Percentiles rank a stretch among this genome's conserved stretches.
Evolutionary conservation across 2,329 filamentous ascomycete genomes (phyloP).

Genomic region (Aphanocladium album): DNA sequence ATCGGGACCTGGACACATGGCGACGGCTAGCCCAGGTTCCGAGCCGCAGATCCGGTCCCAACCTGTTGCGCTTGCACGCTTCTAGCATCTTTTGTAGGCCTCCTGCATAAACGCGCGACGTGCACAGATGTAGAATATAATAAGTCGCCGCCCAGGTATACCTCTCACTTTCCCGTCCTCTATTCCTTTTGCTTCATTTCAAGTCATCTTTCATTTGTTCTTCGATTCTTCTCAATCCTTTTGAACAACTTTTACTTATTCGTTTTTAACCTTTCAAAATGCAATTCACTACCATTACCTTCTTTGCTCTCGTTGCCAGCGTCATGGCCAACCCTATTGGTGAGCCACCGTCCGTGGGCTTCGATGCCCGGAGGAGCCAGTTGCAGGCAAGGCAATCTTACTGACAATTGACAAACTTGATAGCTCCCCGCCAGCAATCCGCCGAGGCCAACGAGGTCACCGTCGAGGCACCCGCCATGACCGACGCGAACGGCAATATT

Average conservation of each 20-base stretch:
- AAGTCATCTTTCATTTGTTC: background rate
- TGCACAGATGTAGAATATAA: slow-evolving; percentile 3
- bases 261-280: slow-evolving; percentile 44
- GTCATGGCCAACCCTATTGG: slow-evolving; percentile 36
- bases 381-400: background rate
- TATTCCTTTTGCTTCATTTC: background rate
- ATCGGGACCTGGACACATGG: background rate
- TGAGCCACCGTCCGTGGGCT: slow-evolving; percentile 15
- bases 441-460: slow-evolving; percentile 18
- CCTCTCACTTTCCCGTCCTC: background rate
- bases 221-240: slow-evolving; percentile 13
- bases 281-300: slow-evolving; percentile 45
- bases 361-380: too few species aligned
- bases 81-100: background rate
- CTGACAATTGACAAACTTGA: too few species aligned
- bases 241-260: slow-evolving; percentile 7
- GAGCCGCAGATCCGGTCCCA: slow-evolving; percentile 2
- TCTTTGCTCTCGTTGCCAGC: slow-evolving; percentile 43
- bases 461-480: slow-evolving; percentile 41
- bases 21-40: background rate
- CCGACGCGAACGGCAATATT: slow-evolving; percentile 37
- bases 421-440: slow-evolving; percentile 15
- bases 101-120: background rate
- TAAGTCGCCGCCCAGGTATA: background rate
- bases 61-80: background rate